These are phyloP conservation scores for grape (Vitis vinifera) DNA, from an alignment of 164 flowering plant genomes.

Conservation along the genomic window DNA sequence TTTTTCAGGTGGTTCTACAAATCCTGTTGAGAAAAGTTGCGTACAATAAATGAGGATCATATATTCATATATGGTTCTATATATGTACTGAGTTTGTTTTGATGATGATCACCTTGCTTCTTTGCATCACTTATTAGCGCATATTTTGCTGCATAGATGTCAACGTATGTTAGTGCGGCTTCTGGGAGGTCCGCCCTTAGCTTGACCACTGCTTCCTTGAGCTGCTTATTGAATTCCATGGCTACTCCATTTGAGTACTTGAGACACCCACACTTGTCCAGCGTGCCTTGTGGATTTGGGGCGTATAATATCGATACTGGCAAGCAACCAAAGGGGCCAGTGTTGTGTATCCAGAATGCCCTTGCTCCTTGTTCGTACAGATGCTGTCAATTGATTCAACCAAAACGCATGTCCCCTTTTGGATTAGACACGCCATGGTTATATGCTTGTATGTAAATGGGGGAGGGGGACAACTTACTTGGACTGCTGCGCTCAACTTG, in stretches of 20 bases:
- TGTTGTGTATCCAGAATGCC: slow-evolving; percentile 8
- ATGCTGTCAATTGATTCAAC: neutral
- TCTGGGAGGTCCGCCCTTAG: neutral
- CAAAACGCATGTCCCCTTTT: no score
- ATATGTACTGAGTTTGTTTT: neutral
- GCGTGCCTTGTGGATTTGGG: neutral
- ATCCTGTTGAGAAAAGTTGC: neutral
- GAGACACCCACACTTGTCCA: neutral
- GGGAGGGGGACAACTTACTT: neutral
- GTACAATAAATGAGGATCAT: neutral
- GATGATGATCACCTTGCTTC: slow-evolving; percentile 1
- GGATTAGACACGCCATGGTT: no score
- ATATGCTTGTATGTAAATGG: no score
- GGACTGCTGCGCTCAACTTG: slow-evolving; percentile 25
- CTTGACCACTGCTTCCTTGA: neutral
- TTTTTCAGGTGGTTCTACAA: neutral
- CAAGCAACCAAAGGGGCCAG: slow-evolving; percentile 3
- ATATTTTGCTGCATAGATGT: slow-evolving; percentile 3
- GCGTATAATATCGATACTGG: neutral
- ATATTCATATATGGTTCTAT: no score
- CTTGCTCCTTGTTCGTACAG: slow-evolving; percentile 5
- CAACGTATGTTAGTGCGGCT: slow-evolving; percentile 3
- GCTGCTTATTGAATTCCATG: slow-evolving; percentile 2
- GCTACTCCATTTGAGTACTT: neutral
- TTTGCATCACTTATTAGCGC: neutral